Evolutionary conservation across 768 basidiomycete species (phyloP), one percentile per base, ranked within the genome.

Genomic region (Mycena vitilis): DNA sequence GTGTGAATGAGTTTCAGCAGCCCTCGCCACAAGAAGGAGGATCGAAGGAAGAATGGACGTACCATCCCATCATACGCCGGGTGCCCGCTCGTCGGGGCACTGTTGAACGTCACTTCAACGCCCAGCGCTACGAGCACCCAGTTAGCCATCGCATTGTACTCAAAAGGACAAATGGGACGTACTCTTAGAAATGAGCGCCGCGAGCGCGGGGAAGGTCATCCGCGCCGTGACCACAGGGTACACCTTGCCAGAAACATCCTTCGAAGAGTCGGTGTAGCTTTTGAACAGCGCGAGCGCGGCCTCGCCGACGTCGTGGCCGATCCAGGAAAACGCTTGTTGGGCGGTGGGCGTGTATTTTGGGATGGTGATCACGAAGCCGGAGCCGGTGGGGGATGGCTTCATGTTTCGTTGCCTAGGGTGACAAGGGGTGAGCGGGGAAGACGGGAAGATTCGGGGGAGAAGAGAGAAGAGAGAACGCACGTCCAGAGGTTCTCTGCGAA

Each of bases 41-140:
- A n/a, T n/a, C n/a, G n/a, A 22, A 10, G 20, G 60, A n/a, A 25
- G 40, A 0, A 45, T 10, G 4, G 37, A 20, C 62, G 16, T 44
- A 55, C 62, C 62, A 55, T 63, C 10, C 45, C 62, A 34, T 63
- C 52, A 20, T 18, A 34, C 12, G 16, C 44, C 20, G 47, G 10
- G 13, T 45, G 56, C 6, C 63, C 54, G 1, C 23, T 12, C 40
- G 61, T 15, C 4, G n/a, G 16, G 1, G 37, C 15, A n/a, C 11
- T 38, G 45, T 20, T 56, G 25, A 63, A 54, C 11, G 42, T 54
- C 4, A 63, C 62, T 23, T 54, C 47, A 2, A 45, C 52, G 7
- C 53, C 30, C 42, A 63, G 44, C 11, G 44, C 62, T 63, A 36
- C 4, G 5, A 30, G 7, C 18, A 20, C 22, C 10, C 37, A 10